Conservation (phyloP, 345 rosid species). For the Syzygium oleosum region DNA sequence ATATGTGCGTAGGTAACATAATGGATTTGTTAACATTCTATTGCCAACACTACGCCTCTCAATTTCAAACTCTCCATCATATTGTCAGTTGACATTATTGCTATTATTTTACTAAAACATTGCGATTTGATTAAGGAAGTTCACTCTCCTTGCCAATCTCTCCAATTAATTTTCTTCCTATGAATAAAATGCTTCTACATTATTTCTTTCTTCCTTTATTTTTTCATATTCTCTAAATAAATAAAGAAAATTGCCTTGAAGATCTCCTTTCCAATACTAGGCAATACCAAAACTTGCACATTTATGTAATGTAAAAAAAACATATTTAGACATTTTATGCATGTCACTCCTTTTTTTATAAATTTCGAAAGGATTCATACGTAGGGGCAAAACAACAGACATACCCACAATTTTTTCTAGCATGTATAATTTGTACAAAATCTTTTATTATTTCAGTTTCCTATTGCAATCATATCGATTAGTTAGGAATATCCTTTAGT, state of each 20-base stretch:
- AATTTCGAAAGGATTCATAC: no score
- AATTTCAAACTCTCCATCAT: not conserved
- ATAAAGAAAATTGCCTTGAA: not conserved
- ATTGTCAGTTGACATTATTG: not conserved
- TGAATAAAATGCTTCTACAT: not conserved
- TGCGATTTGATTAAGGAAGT: not conserved
- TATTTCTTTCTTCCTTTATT: not conserved
- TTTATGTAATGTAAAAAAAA: not conserved
- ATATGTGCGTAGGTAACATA: not conserved
- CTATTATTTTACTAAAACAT: not conserved
- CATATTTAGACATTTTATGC: no score
- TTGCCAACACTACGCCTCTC: not conserved
- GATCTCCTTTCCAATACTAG: not conserved
- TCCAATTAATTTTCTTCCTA: not conserved
- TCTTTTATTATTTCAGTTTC: no score
- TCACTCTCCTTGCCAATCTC: not conserved
- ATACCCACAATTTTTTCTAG: not conserved
- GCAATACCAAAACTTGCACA: not conserved
- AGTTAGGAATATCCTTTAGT: no score
- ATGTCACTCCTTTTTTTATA: no score
- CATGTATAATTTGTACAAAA: no score
- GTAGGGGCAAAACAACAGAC: no score
- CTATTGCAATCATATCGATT: not conserved
- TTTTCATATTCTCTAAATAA: not conserved
- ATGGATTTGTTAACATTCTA: not conserved